Evolutionary conservation across 2,329 filamentous ascomycete species (phyloP).

Genomic region (Dothistroma septosporum): DNA sequence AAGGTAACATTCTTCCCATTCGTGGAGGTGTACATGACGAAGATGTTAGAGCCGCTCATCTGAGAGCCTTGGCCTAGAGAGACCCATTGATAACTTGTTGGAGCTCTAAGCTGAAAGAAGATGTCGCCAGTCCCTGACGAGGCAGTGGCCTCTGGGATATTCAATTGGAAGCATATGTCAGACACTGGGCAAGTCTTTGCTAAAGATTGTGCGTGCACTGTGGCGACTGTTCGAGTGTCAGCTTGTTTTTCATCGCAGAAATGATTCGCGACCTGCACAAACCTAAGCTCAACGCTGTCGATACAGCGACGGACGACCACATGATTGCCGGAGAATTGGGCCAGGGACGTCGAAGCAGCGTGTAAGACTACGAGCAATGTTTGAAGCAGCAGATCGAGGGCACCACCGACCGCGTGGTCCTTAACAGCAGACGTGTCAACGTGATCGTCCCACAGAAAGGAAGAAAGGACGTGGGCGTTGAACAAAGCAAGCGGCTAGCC

Average conservation of each 20-base stretch:
- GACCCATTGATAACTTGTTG: slow-evolving; percentile 52
- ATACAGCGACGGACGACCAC: slow-evolving; percentile 6
- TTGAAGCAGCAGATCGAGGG: background rate
- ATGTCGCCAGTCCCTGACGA: slow-evolving; percentile 52
- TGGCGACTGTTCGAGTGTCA: slow-evolving; percentile 14
- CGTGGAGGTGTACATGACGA: slow-evolving; percentile 54
- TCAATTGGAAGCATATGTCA: slow-evolving; percentile 49
- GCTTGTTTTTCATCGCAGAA: background rate
- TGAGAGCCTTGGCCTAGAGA: slow-evolving; percentile 52
- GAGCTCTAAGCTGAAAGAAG: slow-evolving; percentile 55
- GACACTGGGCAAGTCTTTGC: slow-evolving; percentile 21
- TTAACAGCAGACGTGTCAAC: too few relatives aligned
- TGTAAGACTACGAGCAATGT: background rate
- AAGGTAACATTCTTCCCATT: slow-evolving; percentile 54
- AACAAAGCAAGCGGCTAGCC: too few relatives aligned
- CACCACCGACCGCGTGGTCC: too few relatives aligned
- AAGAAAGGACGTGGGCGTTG: too few relatives aligned
- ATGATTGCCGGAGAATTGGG: background rate
- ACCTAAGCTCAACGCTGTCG: slow-evolving; percentile 13
- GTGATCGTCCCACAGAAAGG: too few relatives aligned
- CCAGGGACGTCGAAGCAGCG: background rate
- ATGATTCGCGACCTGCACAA: background rate
- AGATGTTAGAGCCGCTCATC: slow-evolving; percentile 57
- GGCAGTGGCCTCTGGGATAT: slow-evolving; percentile 52
- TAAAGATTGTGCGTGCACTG: slow-evolving; percentile 21